Evolutionary conservation across 371 early-diverging fungal genomes (phyloP).

Genomic region (Mucor indicus): DNA sequence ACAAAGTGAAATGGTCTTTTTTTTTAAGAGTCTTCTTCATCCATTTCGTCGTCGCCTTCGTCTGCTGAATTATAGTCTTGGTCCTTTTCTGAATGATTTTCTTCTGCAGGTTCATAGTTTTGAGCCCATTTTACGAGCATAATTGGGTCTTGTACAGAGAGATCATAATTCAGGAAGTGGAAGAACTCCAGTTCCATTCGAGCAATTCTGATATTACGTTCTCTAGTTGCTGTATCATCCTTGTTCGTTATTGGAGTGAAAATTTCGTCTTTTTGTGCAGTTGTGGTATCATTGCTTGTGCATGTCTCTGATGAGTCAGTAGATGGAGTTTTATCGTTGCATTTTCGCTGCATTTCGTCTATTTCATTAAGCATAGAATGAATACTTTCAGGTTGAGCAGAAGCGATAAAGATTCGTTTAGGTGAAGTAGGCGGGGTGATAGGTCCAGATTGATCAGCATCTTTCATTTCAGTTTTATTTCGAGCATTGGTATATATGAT

Average conservation of each 20-base stretch:
- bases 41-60: constrained; percentile 42
- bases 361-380: too few relatives aligned
- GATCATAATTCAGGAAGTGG: constrained; percentile 50
- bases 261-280: not conserved
- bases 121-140: constrained; percentile 34
- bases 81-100: not conserved
- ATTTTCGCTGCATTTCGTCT: too few relatives aligned
- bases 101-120: constrained; percentile 1
- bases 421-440: constrained; percentile 29
- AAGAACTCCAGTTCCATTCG: constrained; percentile 62
- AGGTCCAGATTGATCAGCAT: not conserved
- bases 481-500: constrained; percentile 26
- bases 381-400: too few relatives aligned
- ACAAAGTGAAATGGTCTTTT: not conserved
- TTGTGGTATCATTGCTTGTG: constrained; percentile 11
- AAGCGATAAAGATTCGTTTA: constrained; percentile 9
- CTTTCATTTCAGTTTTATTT: too few relatives aligned
- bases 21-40: constrained; percentile 18
- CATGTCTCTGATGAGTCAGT: too few relatives aligned
- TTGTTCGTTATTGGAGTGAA: too few relatives aligned
- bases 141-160: constrained; percentile 31
- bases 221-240: too few relatives aligned
- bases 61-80: constrained; percentile 30
- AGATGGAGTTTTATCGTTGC: too few relatives aligned
- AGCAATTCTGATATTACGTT: constrained; percentile 18